Evolutionary conservation across 495 filamentous ascomycete genomes (phyloP), one percentile per base, ranked within the genome.

Genomic region (Glarea lozoyensis): DNA sequence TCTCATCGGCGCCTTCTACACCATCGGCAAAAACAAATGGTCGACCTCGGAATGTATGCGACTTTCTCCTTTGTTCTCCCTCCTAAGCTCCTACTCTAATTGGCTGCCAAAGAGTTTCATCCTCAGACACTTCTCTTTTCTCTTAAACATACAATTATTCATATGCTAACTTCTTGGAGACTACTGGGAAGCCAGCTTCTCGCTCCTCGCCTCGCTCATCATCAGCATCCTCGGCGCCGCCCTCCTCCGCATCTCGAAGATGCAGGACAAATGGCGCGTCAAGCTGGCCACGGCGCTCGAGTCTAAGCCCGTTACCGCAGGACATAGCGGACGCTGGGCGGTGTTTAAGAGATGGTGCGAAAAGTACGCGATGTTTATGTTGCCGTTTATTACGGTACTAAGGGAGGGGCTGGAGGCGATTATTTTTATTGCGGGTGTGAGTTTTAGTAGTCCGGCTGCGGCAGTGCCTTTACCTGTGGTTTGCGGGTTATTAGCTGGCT

Each of bases 301-400:
- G 49, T 16, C 27, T 1, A 37, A 37, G 13, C 69, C 76, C 1
- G 49, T 72, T 13, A 57, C 49, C 7, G 51, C 48, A n/a, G 54
- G 65, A 13, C 7, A 7, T 7, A 29, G 43, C 42, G 18, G 22
- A 53, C 13, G 29, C 23, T 22, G 53, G 13, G 48, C 60, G 7
- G 60, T 68, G 3, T 60, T 84, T 43, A 86, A 83, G 68, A 53
- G 60, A 29, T 87, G 76, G 67, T 60, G 69, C 25, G 75, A 87
- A 60, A 86, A 84, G 55, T 88, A 92, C 46, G 76, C 73, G 34
- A 84, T 94, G 80, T 92, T 92, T 58, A 54, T 80, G 15, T 63
- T 92, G 21, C 86, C 86, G 0, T 88, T 92, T 53, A 71, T 90
- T 57, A 94, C 86, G 0, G 78, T 87, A n/a, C 64, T 92, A 5